phyloP scores from a whole-genome alignment of 164 flowering plant species.

The Nymphaea colorata region DNA sequence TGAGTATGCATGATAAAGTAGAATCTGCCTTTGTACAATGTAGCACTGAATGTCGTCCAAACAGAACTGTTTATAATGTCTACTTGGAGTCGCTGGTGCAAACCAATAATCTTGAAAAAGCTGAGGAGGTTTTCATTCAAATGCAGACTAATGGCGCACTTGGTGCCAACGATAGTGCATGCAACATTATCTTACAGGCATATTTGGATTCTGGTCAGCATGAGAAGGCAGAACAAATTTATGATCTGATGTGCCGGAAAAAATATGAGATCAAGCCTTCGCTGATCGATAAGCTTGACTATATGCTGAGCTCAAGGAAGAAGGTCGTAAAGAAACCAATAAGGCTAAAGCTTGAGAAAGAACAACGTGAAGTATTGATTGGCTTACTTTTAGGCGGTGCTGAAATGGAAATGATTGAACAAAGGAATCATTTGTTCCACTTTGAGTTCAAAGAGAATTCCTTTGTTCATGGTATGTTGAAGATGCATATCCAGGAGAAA shows the following conservation, averaged over 20 bases:
- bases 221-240: slow-evolving; percentile 58
- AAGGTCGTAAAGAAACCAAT: slow-evolving; percentile 29
- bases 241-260: slow-evolving; percentile 68
- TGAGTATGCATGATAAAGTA: slow-evolving; percentile 51
- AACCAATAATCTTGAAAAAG: slow-evolving; percentile 43
- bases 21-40: slow-evolving; percentile 48
- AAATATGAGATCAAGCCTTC: slow-evolving; percentile 52
- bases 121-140: slow-evolving; percentile 54
- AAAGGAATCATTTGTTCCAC: slow-evolving; percentile 33
- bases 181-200: slow-evolving; percentile 61
- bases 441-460: slow-evolving; percentile 53
- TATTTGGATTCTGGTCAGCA: slow-evolving; percentile 40
- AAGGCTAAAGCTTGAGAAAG: slow-evolving; percentile 58
- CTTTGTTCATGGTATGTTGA: slow-evolving; percentile 34
- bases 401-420: slow-evolving; percentile 46
- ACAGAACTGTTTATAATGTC: slow-evolving; percentile 40
- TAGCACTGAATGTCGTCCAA: slow-evolving; percentile 54
- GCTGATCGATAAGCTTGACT: slow-evolving; percentile 55
- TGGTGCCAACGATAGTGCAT: slow-evolving; percentile 52
- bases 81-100: slow-evolving; percentile 70
- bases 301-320: slow-evolving; percentile 45
- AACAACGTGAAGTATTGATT: slow-evolving; percentile 72
- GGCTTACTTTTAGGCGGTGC: slow-evolving; percentile 86
- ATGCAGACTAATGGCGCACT: slow-evolving; percentile 42
- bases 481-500: slow-evolving; percentile 41